These are phyloP conservation scores for Cercospora janseana DNA, from an alignment of 2,329 filamentous ascomycete species.

Conservation along the genomic window DNA sequence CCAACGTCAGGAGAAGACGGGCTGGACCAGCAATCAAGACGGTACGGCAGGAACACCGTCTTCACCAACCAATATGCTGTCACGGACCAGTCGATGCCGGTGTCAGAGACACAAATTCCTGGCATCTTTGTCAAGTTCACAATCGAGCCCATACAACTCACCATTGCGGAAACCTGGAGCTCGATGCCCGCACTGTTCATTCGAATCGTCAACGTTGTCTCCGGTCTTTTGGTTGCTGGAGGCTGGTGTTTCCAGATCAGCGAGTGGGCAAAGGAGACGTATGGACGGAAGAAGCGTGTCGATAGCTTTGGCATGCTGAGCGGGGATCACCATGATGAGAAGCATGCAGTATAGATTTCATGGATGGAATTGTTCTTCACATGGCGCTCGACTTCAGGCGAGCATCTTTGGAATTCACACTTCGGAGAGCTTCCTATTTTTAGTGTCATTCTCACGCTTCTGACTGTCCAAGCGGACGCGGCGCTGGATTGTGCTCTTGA, in stretches of 20 bases:
- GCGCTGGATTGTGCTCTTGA: not conserved
- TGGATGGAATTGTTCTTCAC: constrained; percentile 53
- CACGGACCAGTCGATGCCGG: constrained; percentile 74
- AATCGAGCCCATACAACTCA: constrained; percentile 89
- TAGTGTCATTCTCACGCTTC: too few relatives aligned
- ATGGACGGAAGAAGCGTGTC: constrained; percentile 23
- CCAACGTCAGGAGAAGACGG: constrained; percentile 41
- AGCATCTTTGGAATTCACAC: too few relatives aligned
- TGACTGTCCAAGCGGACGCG: too few relatives aligned
- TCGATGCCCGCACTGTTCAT: constrained; percentile 72
- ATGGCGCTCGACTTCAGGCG: constrained; percentile 48
- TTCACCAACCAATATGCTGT: constrained; percentile 98
- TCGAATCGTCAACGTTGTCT: constrained; percentile 84
- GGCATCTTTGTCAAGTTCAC: constrained; percentile 99
- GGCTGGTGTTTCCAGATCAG: constrained; percentile 88
- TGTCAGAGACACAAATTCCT: constrained; percentile 70
- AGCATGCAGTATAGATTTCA: constrained; percentile 19
- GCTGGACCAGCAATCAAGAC: constrained; percentile 36
- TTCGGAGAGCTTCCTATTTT: too few relatives aligned
- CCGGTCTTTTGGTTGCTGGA: constrained; percentile 85
- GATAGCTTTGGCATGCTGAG: constrained; percentile 28
- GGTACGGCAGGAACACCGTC: constrained; percentile 58
- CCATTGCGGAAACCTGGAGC: constrained; percentile 77
- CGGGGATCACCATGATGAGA: constrained; percentile 24
- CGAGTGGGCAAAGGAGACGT: constrained; percentile 63